Evolutionary conservation across 345 rosid genomes (phyloP).

Genomic region (Salix suchowensis): DNA sequence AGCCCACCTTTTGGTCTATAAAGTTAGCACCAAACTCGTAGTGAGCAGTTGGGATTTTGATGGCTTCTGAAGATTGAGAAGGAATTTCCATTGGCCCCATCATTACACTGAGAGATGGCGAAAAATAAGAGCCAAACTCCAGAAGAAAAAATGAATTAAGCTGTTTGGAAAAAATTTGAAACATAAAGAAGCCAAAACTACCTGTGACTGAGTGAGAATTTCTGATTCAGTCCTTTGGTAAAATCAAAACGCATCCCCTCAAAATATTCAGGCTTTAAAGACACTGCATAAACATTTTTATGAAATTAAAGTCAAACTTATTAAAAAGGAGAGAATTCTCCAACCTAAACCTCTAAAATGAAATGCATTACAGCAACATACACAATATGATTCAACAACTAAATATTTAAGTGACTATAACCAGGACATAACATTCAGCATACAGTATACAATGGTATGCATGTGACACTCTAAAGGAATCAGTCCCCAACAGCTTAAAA

Average conservation of each 20-base stretch:
- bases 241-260: slow-evolving; percentile 98
- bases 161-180: neutral
- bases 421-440: no score
- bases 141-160: neutral
- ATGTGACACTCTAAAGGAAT: no score
- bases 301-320: neutral
- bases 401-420: no score
- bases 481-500: no score
- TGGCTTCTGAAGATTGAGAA: slow-evolving; percentile 76
- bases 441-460: no score
- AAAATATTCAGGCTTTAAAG: slow-evolving; percentile 82
- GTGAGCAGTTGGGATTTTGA: slow-evolving; percentile 82
- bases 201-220: slow-evolving; percentile 91
- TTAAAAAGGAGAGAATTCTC: neutral
- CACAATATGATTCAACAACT: no score
- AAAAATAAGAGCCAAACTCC: slow-evolving; percentile 4
- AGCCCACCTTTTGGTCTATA: slow-evolving; percentile 64
- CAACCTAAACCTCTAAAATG: neutral
- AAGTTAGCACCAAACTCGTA: slow-evolving; percentile 95
- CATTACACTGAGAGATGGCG: slow-evolving; percentile 47
- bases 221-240: slow-evolving; percentile 76
- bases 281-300: slow-evolving; percentile 51
- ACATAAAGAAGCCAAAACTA: slow-evolving; percentile 8
- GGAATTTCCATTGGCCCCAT: slow-evolving; percentile 94
- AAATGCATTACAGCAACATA: no score